phyloP scores from a whole-genome alignment of 805 yeast species.

The Lachancea lanzarotensis region DNA sequence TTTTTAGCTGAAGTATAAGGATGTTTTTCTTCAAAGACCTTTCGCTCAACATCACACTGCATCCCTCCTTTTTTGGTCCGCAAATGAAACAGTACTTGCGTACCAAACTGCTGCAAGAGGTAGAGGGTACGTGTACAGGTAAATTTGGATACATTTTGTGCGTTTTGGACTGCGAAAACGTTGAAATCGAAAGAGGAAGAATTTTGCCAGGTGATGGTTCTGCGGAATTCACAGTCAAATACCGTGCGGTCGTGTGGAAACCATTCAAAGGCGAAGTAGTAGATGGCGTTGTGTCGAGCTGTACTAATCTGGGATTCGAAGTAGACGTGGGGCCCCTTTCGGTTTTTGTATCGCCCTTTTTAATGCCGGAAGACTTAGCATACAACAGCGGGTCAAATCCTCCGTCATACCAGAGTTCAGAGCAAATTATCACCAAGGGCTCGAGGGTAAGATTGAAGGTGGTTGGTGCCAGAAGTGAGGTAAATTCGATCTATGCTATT shows the following conservation, averaged over 20 bases:
- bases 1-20: conserved; percentile 13
- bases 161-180: conserved; percentile 88
- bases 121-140: conserved; percentile 98
- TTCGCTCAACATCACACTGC: conserved; percentile 84
- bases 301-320: conserved; percentile 91
- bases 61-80: conserved; percentile 96
- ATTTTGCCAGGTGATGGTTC: conserved; percentile 88
- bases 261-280: conserved; percentile 99
- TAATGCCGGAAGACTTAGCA: conserved; percentile 89
- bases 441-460: conserved; percentile 89
- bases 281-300: conserved; percentile 91
- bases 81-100: conserved; percentile 92
- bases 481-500: conserved; percentile 93
- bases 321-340: conserved; percentile 97
- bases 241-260: conserved; percentile 95
- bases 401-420: conserved; percentile 95
- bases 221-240: conserved; percentile 94
- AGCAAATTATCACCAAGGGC: conserved; percentile 91
- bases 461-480: conserved; percentile 96
- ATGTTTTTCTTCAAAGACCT: conserved; percentile 68
- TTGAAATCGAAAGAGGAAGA: conserved; percentile 91
- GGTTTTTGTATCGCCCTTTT: conserved; percentile 89
- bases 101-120: conserved; percentile 86
- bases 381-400: conserved; percentile 95
- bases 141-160: conserved; percentile 97